These are phyloP conservation scores for Aspergillus novofumigatus DNA, from an alignment of 2,329 filamentous ascomycete species.

Conservation along the genomic window DNA sequence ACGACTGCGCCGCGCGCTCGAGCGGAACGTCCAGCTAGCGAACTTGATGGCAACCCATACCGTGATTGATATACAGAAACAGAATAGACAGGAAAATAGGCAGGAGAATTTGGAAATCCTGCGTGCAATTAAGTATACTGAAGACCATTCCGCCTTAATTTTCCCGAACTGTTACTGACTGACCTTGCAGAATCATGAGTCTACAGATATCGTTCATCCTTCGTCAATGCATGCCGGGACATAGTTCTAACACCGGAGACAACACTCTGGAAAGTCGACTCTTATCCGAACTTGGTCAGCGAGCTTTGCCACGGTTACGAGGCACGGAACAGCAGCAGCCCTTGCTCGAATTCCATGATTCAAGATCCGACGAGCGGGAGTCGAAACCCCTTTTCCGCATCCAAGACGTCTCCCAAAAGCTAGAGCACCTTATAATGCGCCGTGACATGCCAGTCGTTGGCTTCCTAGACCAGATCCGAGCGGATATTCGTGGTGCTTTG, in stretches of 20 bases:
- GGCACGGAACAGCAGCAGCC: too few species aligned
- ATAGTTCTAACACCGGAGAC: background rate
- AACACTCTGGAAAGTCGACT: background rate
- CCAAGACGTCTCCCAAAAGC: background rate
- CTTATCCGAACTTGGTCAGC: background rate
- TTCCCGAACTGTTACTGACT: background rate
- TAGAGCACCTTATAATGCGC: background rate
- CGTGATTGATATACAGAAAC: constrained; percentile 3
- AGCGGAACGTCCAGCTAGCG: constrained; percentile 11
- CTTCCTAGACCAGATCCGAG: constrained; percentile 8
- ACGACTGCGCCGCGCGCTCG: constrained; percentile 3
- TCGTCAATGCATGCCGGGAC: background rate
- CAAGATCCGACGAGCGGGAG: too few species aligned
- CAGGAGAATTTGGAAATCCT: constrained; percentile 9
- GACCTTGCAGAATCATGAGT: constrained; percentile 6
- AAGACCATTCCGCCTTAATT: background rate
- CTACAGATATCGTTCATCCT: background rate
- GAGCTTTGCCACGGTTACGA: too few species aligned
- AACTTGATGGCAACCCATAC: constrained; percentile 6
- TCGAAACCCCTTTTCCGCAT: too few species aligned
- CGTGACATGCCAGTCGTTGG: constrained; percentile 2
- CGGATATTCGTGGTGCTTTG: constrained; percentile 6
- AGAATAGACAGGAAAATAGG: constrained; percentile 3
- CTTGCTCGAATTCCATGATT: too few species aligned
- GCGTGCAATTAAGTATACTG: constrained; percentile 7